phyloP scores from a whole-genome alignment of 257 asterid species.

The Solanum commersonii region DNA sequence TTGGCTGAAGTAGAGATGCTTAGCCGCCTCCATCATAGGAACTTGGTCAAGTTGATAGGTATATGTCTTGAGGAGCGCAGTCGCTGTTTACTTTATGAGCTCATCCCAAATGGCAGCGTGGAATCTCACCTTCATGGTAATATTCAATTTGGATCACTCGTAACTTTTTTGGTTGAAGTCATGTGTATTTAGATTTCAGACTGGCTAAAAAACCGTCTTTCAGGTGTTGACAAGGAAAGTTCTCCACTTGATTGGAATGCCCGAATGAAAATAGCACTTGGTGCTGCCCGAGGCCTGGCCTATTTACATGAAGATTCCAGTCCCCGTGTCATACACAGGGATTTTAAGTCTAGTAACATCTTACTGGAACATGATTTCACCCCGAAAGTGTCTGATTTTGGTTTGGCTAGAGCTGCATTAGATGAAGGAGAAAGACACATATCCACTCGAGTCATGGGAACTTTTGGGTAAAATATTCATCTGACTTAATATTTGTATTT shows the following conservation, averaged over 20 bases:
- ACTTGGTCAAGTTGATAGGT: constrained; percentile 82
- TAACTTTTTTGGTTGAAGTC: neutral
- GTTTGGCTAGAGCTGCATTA: constrained; percentile 77
- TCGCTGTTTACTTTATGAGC: constrained; percentile 78
- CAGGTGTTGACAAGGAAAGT: constrained; percentile 63
- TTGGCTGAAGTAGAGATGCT: constrained; percentile 98
- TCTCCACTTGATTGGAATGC: constrained; percentile 86
- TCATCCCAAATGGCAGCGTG: constrained; percentile 74
- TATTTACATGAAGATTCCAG: constrained; percentile 95
- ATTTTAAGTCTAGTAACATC: constrained; percentile 93
- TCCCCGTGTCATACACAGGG: constrained; percentile 93
- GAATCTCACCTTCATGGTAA: constrained; percentile 95
- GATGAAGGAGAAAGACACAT: constrained; percentile 75
- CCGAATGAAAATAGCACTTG: constrained; percentile 86
- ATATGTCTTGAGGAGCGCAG: constrained; percentile 73
- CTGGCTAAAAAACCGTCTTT: neutral
- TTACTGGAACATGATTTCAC: constrained; percentile 72
- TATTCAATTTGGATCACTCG: neutral
- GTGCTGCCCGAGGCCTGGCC: constrained; percentile 92
- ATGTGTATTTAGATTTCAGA: neutral
- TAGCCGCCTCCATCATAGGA: constrained; percentile 85
- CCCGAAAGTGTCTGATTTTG: constrained; percentile 91
- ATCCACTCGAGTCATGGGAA: constrained; percentile 97
- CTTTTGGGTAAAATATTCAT: constrained; percentile 59
- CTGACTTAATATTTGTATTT: neutral